These are phyloP conservation scores for Ascobolus immersus DNA, from an alignment of 495 filamentous ascomycete genomes.

Conservation along the genomic window DNA sequence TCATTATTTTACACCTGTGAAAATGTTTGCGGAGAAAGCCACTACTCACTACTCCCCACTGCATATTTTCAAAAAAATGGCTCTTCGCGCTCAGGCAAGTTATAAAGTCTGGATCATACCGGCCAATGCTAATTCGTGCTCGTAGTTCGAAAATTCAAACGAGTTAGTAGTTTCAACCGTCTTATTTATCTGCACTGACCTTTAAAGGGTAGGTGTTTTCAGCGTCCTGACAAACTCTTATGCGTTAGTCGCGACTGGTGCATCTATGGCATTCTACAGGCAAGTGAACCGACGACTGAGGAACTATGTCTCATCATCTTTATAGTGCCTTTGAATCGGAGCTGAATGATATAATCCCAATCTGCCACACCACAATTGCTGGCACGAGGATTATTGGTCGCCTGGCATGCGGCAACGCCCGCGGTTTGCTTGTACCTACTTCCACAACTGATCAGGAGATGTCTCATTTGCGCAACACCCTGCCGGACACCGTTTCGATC, in stretches of 20 bases:
- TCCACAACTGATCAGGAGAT: slow-evolving; percentile 94
- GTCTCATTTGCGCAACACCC: slow-evolving; percentile 77
- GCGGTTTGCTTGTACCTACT: slow-evolving; percentile 87
- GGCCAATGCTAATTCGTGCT: slow-evolving; percentile 3
- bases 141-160: slow-evolving; percentile 88
- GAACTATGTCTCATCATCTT: not conserved
- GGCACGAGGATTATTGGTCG: slow-evolving; percentile 87
- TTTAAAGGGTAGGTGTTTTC: slow-evolving; percentile 74
- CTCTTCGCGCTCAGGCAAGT: slow-evolving; percentile 13
- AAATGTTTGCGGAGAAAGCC: no score
- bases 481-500: slow-evolving; percentile 77
- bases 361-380: slow-evolving; percentile 91
- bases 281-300: slow-evolving; percentile 10
- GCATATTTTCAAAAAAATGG: slow-evolving; percentile 8
- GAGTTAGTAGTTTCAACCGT: slow-evolving; percentile 34
- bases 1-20: no score
- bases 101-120: not conserved
- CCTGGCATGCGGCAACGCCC: slow-evolving; percentile 70
- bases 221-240: slow-evolving; percentile 89
- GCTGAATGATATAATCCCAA: slow-evolving; percentile 88
- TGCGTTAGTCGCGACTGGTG: slow-evolving; percentile 73
- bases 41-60: no score
- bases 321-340: slow-evolving; percentile 71
- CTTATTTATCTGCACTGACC: not conserved
- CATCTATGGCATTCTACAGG: slow-evolving; percentile 96